Conservation (phyloP, 768 basidiomycete species). For the Panaeolus cyanescens region DNA sequence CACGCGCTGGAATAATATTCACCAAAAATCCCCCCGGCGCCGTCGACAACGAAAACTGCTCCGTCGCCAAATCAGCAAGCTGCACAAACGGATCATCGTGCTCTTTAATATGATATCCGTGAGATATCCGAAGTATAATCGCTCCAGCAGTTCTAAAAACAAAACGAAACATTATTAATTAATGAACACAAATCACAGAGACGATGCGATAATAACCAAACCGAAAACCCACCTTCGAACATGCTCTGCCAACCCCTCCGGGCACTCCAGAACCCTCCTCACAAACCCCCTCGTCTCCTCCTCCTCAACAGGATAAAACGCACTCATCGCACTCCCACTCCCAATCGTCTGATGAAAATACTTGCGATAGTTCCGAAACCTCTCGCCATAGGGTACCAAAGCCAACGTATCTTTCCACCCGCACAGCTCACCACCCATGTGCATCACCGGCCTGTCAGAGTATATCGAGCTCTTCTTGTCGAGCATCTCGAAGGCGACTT, state of each 20-base stretch:
- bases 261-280: conserved; percentile 34
- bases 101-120: conserved; percentile 43
- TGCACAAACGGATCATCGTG: conserved; percentile 40
- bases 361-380: conserved; percentile 41
- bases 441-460: conserved; percentile 52
- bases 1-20: conserved; percentile 49
- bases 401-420: conserved; percentile 40
- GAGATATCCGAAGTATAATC: conserved; percentile 44
- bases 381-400: conserved; percentile 37
- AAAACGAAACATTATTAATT: no score
- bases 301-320: conserved; percentile 41
- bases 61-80: conserved; percentile 37
- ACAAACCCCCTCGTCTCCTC: conserved; percentile 40
- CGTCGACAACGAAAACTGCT: conserved; percentile 38
- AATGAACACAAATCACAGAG: background rate
- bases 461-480: conserved; percentile 54
- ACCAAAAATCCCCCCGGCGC: conserved; percentile 49
- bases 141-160: conserved; percentile 39
- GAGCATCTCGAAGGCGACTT: conserved; percentile 48
- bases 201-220: background rate
- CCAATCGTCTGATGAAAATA: conserved; percentile 45
- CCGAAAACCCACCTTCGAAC: conserved; percentile 35
- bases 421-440: conserved; percentile 44
- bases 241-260: conserved; percentile 32
- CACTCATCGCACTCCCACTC: conserved; percentile 34